Evolutionary conservation across 768 basidiomycete genomes (phyloP), one percentile per base, ranked within the genome.

Genomic region (Hygrophorus pudorinus): DNA sequence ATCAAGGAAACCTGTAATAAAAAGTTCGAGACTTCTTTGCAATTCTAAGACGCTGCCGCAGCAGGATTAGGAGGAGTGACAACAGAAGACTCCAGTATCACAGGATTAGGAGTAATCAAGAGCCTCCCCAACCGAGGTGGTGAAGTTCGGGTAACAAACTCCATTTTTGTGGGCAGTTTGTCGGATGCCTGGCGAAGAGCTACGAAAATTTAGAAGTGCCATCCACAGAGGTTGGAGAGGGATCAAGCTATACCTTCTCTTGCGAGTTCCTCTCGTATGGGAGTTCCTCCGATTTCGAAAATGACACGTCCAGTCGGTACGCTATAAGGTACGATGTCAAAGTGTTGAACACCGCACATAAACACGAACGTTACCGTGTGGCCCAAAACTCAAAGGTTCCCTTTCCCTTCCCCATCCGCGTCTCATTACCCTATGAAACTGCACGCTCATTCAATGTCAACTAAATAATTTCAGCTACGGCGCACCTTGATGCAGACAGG

Each of bases 351-450:
- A 11, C 10, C 44, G 16, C 16, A n/a, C 16, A 32, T 6, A 42
- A 29, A 42, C 5, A 48, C 48, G 17, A 21, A 1, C 57, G 78
- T 44, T 54, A 90, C 88, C 89, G 78, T 47, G 85, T 88, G 20
- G 93, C 89, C 96, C 96, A 99, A 60, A 74, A 97, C 58, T 98
- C 96, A 55, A 98, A 98, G 0, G 85, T 78, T 37, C 96, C 96
- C 63, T 99, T 99, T 47, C 96, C 96, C 65, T 98, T 98, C 41
- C 96, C 96, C 96, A 98, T 97, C 73, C 96, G 85, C 4, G 91
- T 93, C 64, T 98, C 93, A 54, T 96, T 98, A 43, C 96, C 94
- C 88, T 91, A 48, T 5, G 46, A 17, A 24, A 11, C 11, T 5
- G 20, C 28, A 28, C 17, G 16, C 27, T 49, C 9, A 38, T 17